A percentile compares a stretch with the other conserved stretches of the same genome.
Conservation (phyloP, 352 stramenopile genomes). For the Plasmopara muralis region DNA sequence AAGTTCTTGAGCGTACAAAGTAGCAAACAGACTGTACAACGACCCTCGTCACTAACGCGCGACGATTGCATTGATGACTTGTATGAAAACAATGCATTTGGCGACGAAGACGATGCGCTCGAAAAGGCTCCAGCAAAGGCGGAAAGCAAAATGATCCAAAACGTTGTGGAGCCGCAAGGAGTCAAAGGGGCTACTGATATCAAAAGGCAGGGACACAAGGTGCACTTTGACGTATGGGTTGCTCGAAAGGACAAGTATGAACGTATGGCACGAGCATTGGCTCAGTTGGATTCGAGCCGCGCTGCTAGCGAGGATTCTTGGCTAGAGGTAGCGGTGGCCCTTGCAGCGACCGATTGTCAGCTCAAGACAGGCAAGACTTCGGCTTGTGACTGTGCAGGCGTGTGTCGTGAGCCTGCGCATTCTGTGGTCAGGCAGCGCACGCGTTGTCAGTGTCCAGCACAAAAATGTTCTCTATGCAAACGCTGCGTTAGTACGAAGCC, state of each 20-base stretch:
- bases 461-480: constrained; percentile 72
- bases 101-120: constrained; percentile 38
- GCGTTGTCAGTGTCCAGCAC: constrained; percentile 68
- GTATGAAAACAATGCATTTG: constrained; percentile 74
- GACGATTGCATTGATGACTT: constrained; percentile 67
- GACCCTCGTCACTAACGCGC: constrained; percentile 22
- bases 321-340: constrained; percentile 64
- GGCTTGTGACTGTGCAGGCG: constrained; percentile 56
- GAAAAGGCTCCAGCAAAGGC: constrained; percentile 10
- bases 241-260: constrained; percentile 85
- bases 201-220: constrained; percentile 15
- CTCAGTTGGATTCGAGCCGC: constrained; percentile 58
- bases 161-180: constrained; percentile 8
- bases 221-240: constrained; percentile 83
- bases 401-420: constrained; percentile 55
- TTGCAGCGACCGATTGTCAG: constrained; percentile 71
- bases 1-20: constrained; percentile 11
- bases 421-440: constrained; percentile 68
- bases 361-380: constrained; percentile 69
- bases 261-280: constrained; percentile 52
- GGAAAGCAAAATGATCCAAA: constrained; percentile 11
- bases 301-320: constrained; percentile 50
- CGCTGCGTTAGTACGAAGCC: constrained; percentile 55
- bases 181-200: constrained; percentile 4
- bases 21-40: constrained; percentile 19